Base-by-base conservation (phyloP, 768 basidiomycete genomes). In the Nidularia sp. region DNA sequence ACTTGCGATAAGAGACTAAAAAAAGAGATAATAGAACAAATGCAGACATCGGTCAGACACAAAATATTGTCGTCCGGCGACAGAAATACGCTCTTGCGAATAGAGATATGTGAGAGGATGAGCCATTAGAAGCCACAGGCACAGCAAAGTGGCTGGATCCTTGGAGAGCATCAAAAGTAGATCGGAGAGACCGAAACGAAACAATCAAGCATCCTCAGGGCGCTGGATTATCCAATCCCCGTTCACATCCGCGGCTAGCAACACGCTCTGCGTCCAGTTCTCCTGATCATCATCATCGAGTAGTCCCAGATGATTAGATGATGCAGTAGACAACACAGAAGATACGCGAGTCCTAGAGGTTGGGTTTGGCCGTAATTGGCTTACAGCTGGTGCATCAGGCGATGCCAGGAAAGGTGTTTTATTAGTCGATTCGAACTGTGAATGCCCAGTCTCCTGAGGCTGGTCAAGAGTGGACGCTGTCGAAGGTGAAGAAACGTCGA, bases 261-360 rank as follows among this genome's bases (percentile, higher is more conserved):
- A 64, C 47, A 91, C 88, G 57, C 84, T 86, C 60, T 76, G 72
- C 45, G 85, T 85, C 89, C 90, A 92, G 61, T 88, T 81, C 47
- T 81, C 85, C 53, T 73, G 74, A 41, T 73, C 67, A 36, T 70
- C 69, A 53, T 79, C 72, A 49, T 73, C 70, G 36, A 76, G 62
- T 45, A 80, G 60, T 15, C 76, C 77, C 36, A 81, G 64, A 57
- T 76, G 78, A 53, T 77, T 77, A 29, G 78, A 76, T 35, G 72
- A 73, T 32, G 70, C 60, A 35, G 64, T 65, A 39, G 74, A 72
- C 22, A 57, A 57, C 1, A 64, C 57, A 29, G 70, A 72, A 5
- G 58, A 48, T 47, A 60, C 55, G 44, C 61, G 60, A 1, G 51
- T 50, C 29, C 61, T 59, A 41, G 53, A 53, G 10, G 42, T 58